phyloP scores from a whole-genome alignment of 345 rosid genomes.

The Salix purpurea region DNA sequence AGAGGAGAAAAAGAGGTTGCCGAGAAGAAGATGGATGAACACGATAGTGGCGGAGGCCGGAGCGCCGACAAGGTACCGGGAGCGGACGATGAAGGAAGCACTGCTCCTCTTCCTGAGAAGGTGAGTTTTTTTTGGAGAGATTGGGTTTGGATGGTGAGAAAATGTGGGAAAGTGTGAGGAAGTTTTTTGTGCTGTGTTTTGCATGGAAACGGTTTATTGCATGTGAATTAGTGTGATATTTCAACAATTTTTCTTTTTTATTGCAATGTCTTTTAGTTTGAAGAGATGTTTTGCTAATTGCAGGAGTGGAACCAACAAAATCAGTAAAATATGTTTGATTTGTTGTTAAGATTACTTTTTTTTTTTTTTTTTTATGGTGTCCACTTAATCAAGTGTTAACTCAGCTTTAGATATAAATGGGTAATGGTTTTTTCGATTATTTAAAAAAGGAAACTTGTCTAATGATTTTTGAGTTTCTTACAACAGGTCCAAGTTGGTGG shows the following conservation, averaged over 20 bases:
- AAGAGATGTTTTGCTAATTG: background rate
- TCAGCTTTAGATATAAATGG: background rate
- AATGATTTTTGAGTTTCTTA: slow-evolving; percentile 6
- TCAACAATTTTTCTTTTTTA: background rate
- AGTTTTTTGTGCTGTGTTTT: background rate
- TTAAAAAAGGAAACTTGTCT: background rate
- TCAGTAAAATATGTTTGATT: background rate
- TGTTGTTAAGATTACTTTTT: too few relatives aligned
- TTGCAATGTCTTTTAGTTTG: background rate
- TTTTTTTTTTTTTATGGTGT: too few relatives aligned
- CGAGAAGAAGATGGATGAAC: slow-evolving; percentile 55
- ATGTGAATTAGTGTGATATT: background rate
- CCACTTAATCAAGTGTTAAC: background rate
- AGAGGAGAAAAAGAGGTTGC: slow-evolving; percentile 24
- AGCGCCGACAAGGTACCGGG: slow-evolving; percentile 54
- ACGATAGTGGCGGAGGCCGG: slow-evolving; percentile 69
- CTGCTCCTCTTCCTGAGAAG: slow-evolving; percentile 91
- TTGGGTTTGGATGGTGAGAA: background rate
- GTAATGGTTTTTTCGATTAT: background rate
- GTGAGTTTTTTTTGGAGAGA: slow-evolving; percentile 20
- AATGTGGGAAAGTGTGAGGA: background rate
- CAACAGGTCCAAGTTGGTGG: slow-evolving; percentile 81
- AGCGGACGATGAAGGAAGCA: slow-evolving; percentile 80
- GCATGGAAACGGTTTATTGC: background rate
- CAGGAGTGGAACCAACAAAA: background rate